Conservation (phyloP, 345 rosid species). For the Ricinus communis region DNA sequence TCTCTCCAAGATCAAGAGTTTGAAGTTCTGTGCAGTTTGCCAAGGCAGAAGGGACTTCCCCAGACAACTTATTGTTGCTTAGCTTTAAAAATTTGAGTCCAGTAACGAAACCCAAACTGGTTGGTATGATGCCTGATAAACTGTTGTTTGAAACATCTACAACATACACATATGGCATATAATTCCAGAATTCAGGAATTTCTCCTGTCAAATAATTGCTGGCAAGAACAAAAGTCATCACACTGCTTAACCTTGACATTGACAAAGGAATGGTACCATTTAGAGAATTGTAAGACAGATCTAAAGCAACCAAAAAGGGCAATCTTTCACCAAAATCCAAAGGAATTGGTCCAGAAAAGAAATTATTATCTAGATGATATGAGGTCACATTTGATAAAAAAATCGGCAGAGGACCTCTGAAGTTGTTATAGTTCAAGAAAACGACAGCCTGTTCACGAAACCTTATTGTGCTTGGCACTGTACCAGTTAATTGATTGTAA, state of each 20-base stretch:
- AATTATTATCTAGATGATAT: slow-evolving; percentile 23
- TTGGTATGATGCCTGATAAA: not conserved
- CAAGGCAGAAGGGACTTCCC: slow-evolving; percentile 12
- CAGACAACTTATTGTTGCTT: slow-evolving; percentile 10
- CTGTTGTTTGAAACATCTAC: slow-evolving; percentile 8
- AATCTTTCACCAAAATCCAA: not conserved
- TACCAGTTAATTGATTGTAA: slow-evolving; percentile 18
- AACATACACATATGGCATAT: not conserved
- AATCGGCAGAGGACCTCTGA: slow-evolving; percentile 13
- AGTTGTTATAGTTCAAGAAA: not conserved
- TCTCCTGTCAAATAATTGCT: slow-evolving; percentile 11
- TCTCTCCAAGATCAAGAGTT: slow-evolving; percentile 15
- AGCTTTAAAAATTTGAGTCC: slow-evolving; percentile 4
- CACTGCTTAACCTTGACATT: not conserved
- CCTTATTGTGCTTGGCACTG: slow-evolving; percentile 16
- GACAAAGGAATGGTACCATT: not conserved
- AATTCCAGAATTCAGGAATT: slow-evolving; percentile 15
- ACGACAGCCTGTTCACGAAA: not conserved
- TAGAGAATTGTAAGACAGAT: not conserved
- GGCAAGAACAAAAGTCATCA: slow-evolving; percentile 6
- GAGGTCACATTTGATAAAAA: slow-evolving; percentile 21
- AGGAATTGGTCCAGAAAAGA: slow-evolving; percentile 29
- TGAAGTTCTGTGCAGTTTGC: not conserved
- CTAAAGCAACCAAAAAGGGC: slow-evolving; percentile 16
- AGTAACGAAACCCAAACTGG: not conserved